These are phyloP conservation scores for Biscogniauxia marginata DNA, from an alignment of 2,329 filamentous ascomycete species.

Conservation along the genomic window DNA sequence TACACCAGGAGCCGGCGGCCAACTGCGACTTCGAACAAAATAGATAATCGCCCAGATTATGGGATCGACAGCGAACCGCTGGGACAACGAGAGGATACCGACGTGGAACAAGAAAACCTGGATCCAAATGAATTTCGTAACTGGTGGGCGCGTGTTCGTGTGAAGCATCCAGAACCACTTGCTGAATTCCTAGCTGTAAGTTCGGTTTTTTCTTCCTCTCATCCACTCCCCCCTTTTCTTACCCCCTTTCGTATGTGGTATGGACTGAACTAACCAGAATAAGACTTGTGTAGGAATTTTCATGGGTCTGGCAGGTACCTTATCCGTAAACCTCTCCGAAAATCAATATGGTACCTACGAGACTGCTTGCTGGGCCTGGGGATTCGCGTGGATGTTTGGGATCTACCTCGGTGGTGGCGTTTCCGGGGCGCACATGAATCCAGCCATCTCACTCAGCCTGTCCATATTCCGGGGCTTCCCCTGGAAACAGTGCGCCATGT, in stretches of 20 bases:
- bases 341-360: constrained; percentile 26
- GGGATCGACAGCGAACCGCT: constrained; percentile 24
- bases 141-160: constrained; percentile 26
- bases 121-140: constrained; percentile 27
- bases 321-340: constrained; percentile 26
- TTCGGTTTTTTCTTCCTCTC: neutral
- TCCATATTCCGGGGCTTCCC: constrained; percentile 38
- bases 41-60: constrained; percentile 7
- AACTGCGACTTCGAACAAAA: neutral
- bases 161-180: constrained; percentile 26
- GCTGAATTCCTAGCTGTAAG: constrained; percentile 26
- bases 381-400: constrained; percentile 31
- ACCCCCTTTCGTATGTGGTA: no score
- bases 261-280: no score
- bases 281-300: constrained; percentile 25
- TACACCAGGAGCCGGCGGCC: neutral
- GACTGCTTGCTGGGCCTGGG: constrained; percentile 30
- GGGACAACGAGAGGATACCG: constrained; percentile 19
- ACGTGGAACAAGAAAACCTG: constrained; percentile 15
- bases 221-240: neutral
- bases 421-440: constrained; percentile 32
- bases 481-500: constrained; percentile 33
- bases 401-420: constrained; percentile 29
- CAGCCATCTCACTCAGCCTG: constrained; percentile 35
- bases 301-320: constrained; percentile 23